These are phyloP conservation scores for Tetracladium marchalianum DNA, from an alignment of 495 filamentous ascomycete species.

Conservation along the genomic window DNA sequence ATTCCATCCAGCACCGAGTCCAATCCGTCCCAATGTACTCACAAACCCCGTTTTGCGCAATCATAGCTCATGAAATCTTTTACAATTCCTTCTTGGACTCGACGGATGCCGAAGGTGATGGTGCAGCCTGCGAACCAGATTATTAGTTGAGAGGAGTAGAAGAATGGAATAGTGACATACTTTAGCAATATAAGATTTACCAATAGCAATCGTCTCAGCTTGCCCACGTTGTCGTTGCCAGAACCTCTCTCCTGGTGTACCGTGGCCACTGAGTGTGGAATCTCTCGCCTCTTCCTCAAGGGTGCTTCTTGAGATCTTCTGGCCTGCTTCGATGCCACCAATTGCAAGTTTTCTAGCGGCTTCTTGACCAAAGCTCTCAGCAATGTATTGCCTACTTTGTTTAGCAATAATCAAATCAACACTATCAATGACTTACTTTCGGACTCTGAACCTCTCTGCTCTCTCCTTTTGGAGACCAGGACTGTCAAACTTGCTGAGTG, in stretches of 20 bases:
- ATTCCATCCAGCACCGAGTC: too few species aligned
- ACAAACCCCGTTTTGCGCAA: too few species aligned
- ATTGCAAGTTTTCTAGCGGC: slow-evolving; percentile 25
- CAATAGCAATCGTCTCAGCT: slow-evolving; percentile 49
- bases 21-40: too few species aligned
- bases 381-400: slow-evolving; percentile 10
- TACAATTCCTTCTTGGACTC: slow-evolving; percentile 4
- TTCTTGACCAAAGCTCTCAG: slow-evolving; percentile 45
- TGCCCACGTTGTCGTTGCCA: slow-evolving; percentile 59
- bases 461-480: slow-evolving; percentile 77
- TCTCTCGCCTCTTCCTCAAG: slow-evolving; percentile 60
- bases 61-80: too few species aligned
- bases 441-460: slow-evolving; percentile 60
- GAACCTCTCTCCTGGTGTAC: slow-evolving; percentile 51
- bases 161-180: neutral
- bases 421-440: slow-evolving; percentile 43
- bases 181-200: slow-evolving; percentile 23
- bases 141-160: neutral
- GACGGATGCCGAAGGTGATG: neutral
- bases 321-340: slow-evolving; percentile 26
- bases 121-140: neutral
- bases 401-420: slow-evolving; percentile 1
- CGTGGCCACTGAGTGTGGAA: slow-evolving; percentile 34
- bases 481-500: slow-evolving; percentile 71
- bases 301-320: slow-evolving; percentile 36